phyloP scores from a whole-genome alignment of 2,329 filamentous ascomycete species.

The Fusarium pininemorale region DNA sequence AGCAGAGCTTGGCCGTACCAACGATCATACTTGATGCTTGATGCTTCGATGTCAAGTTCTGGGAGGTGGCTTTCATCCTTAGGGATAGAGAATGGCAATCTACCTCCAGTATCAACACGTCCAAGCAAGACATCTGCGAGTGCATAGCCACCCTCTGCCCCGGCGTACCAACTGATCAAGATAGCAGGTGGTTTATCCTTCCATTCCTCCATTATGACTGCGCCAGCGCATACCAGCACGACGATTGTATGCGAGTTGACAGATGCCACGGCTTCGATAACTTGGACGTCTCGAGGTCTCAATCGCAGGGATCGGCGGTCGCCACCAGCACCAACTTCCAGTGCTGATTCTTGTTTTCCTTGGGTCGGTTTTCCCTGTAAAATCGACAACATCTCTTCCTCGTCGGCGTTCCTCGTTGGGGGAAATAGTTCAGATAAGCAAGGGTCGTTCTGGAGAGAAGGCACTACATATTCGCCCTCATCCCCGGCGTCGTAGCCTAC shows the following conservation, averaged over 20 bases:
- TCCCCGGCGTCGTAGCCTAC: constrained; percentile 30
- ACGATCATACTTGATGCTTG: constrained; percentile 20
- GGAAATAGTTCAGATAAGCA: not conserved
- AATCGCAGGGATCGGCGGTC: constrained; percentile 27
- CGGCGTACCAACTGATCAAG: constrained; percentile 33
- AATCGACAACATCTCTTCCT: not conserved
- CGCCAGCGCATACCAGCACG: constrained; percentile 23
- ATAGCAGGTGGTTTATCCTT: constrained; percentile 9
- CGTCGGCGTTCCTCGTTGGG: not conserved
- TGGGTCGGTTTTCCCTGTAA: not conserved
- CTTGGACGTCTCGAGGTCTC: constrained; percentile 11
- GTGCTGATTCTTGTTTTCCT: not conserved
- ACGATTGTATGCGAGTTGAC: constrained; percentile 22
- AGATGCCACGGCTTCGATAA: constrained; percentile 16
- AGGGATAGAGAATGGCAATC: constrained; percentile 29
- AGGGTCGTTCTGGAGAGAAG: constrained; percentile 11
- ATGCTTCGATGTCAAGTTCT: constrained; percentile 20
- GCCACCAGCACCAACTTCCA: constrained; percentile 22
- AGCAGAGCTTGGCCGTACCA: constrained; percentile 34
- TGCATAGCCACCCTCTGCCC: constrained; percentile 29
- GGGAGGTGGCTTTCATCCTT: constrained; percentile 25
- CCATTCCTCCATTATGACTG: constrained; percentile 35
- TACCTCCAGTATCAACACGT: not conserved
- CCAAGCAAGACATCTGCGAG: constrained; percentile 29
- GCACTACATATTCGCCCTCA: constrained; percentile 32